A percentile compares a stretch with the other conserved stretches of the same genome.
These are phyloP conservation scores for Atkinsonella hypoxylon DNA, from an alignment of 2,329 filamentous ascomycete species.

Conservation along the genomic window DNA sequence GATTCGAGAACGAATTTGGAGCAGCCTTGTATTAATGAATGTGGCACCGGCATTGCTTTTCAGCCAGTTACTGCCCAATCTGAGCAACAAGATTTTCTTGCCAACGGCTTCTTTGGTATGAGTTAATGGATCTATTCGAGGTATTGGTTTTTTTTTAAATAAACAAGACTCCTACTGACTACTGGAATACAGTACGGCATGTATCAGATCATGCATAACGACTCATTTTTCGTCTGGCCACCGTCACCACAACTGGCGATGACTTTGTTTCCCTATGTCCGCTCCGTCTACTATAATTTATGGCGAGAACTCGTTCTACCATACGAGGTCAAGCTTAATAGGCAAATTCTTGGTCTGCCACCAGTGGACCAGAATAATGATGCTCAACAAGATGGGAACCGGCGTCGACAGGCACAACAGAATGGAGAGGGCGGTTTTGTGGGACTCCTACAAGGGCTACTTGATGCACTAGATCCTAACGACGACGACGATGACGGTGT, in stretches of 20 bases:
- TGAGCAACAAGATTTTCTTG: conserved; percentile 30
- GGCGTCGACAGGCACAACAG: neutral
- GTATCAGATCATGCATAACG: conserved; percentile 31
- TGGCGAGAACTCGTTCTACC: conserved; percentile 33
- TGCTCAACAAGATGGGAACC: conserved; percentile 5
- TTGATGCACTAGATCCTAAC: conserved; percentile 24
- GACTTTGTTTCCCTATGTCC: conserved; percentile 34
- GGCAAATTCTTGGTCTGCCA: conserved; percentile 30
- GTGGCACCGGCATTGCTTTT: conserved; percentile 35
- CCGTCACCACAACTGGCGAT: conserved; percentile 40
- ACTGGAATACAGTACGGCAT: conserved; percentile 30
- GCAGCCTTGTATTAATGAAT: conserved; percentile 27
- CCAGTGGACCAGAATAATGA: conserved; percentile 14
- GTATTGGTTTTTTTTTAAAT: neutral
- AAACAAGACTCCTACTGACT: conserved; percentile 1
- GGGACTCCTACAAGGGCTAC: conserved; percentile 23
- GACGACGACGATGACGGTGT: conserved; percentile 16
- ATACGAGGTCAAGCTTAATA: conserved; percentile 37
- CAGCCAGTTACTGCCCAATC: conserved; percentile 29
- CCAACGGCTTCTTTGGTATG: conserved; percentile 31
- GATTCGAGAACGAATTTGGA: conserved; percentile 19
- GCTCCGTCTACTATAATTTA: conserved; percentile 32
- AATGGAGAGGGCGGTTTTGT: conserved; percentile 21
- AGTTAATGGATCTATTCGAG: neutral
- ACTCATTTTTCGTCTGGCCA: conserved; percentile 38